phyloP scores from a whole-genome alignment of 371 early-diverging fungal species.

The Actinomortierella ambigua region DNA sequence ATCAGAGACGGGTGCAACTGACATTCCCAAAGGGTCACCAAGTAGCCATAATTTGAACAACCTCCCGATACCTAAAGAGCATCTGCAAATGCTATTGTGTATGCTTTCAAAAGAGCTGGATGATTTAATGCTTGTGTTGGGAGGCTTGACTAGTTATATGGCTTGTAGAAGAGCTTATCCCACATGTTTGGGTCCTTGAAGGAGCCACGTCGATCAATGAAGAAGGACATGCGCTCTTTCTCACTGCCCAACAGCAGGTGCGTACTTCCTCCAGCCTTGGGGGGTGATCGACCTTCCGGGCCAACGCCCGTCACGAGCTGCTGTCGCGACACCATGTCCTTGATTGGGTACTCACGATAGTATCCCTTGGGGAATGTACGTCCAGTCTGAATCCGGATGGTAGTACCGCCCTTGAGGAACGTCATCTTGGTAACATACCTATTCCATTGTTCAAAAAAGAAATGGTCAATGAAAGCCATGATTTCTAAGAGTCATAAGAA shows the following conservation, averaged over 20 bases:
- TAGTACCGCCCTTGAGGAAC: constrained; percentile 35
- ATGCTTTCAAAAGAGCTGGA: no score
- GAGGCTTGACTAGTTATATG: background rate
- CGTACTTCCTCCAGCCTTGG: constrained; percentile 32
- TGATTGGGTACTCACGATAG: constrained; percentile 36
- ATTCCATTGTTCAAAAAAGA: background rate
- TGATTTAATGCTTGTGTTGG: no score
- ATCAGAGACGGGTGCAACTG: no score
- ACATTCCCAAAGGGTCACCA: no score
- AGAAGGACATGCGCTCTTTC: constrained; percentile 45
- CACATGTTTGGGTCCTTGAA: constrained; percentile 33
- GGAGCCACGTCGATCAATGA: constrained; percentile 36
- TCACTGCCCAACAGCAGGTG: constrained; percentile 43
- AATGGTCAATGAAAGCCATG: no score
- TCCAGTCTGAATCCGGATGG: constrained; percentile 40
- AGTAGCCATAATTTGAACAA: no score
- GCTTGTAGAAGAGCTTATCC: constrained; percentile 28
- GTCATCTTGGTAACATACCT: constrained; percentile 44
- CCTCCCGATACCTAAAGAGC: no score
- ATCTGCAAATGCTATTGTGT: no score
- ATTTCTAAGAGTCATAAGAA: no score
- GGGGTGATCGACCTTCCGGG: constrained; percentile 34
- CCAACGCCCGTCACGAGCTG: constrained; percentile 34
- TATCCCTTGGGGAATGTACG: constrained; percentile 42
- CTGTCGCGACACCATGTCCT: constrained; percentile 44